Evolutionary conservation across 768 basidiomycete species (phyloP).

Genomic region (Daedaleopsis sinensis): DNA sequence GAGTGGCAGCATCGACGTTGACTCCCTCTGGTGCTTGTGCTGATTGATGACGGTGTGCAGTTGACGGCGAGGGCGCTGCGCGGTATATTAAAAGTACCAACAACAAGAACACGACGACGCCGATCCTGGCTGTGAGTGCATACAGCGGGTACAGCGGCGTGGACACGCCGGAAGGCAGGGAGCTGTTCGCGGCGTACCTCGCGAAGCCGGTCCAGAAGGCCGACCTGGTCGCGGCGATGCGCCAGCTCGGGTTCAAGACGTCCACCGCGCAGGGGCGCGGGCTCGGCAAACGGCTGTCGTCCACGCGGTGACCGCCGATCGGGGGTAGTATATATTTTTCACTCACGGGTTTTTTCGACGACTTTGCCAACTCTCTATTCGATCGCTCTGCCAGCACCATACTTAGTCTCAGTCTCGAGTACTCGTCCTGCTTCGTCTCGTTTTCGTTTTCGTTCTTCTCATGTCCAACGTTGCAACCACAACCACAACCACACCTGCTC

Average conservation of each 20-base stretch:
- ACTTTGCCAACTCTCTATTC: conserved; percentile 4
- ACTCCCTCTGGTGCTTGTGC: conserved; percentile 17
- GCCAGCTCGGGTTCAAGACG: conserved; percentile 89
- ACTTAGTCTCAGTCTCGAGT: conserved; percentile 11
- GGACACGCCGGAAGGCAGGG: conserved; percentile 64
- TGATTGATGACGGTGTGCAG: conserved; percentile 36
- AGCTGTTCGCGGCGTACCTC: conserved; percentile 79
- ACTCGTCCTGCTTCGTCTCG: conserved; percentile 19
- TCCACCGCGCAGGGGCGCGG: conserved; percentile 61
- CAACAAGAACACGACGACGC: conserved; percentile 91
- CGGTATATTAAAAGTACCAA: conserved; percentile 97
- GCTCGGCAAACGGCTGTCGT: conserved; percentile 19
- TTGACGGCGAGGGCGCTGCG: conserved; percentile 96
- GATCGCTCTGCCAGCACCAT: conserved; percentile 21
- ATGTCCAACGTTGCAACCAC: too few species aligned
- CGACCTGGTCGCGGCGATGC: conserved; percentile 78
- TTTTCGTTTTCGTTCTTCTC: conserved; percentile 16
- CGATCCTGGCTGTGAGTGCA: conserved; percentile 90
- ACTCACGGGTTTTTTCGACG: conserved; percentile 17
- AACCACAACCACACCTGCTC: conserved; percentile 19
- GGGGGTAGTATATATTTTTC: conserved; percentile 16
- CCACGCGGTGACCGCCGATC: conserved; percentile 21
- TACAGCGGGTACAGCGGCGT: conserved; percentile 58
- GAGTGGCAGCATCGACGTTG: conserved; percentile 35
- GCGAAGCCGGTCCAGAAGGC: conserved; percentile 90